A percentile compares a stretch with the other conserved stretches of the same genome.
Conservation (phyloP, 176 grass and related monocot species). For the Microstegium vimineum region DNA sequence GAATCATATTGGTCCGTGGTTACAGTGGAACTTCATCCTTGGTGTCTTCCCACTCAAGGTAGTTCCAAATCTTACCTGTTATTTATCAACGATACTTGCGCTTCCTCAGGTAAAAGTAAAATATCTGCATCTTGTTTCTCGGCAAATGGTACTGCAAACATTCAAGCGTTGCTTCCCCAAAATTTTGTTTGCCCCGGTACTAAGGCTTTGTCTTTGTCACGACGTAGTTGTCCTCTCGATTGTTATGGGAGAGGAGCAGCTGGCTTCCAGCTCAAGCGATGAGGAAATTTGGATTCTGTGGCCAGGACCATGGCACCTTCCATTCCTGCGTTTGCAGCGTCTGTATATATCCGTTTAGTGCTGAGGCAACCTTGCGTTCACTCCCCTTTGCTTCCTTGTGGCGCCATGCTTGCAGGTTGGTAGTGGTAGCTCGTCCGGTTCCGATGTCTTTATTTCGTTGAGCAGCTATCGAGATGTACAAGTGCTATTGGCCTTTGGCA, state of each 20-base stretch:
- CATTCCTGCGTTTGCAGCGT: not conserved
- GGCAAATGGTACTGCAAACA: not conserved
- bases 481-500: not conserved
- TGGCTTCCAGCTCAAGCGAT: constrained; percentile 29
- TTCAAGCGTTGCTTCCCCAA: not conserved
- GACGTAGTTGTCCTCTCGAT: not conserved
- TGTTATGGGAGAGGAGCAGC: not conserved
- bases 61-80: not conserved
- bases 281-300: not conserved
- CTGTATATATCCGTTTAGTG: not conserved
- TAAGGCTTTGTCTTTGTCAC: not conserved
- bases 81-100: not conserved
- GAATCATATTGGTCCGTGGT: not conserved
- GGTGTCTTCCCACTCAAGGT: not conserved
- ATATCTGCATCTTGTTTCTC: no score
- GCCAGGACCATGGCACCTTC: not conserved
- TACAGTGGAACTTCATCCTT: not conserved
- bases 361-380: not conserved
- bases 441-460: not conserved
- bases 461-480: not conserved
- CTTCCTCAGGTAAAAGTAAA: not conserved
- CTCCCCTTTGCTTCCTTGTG: not conserved
- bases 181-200: not conserved
- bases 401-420: constrained; percentile 1
- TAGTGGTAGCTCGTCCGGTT: not conserved